These are phyloP conservation scores for Salix udensis DNA, from an alignment of 345 rosid species.

Conservation along the genomic window DNA sequence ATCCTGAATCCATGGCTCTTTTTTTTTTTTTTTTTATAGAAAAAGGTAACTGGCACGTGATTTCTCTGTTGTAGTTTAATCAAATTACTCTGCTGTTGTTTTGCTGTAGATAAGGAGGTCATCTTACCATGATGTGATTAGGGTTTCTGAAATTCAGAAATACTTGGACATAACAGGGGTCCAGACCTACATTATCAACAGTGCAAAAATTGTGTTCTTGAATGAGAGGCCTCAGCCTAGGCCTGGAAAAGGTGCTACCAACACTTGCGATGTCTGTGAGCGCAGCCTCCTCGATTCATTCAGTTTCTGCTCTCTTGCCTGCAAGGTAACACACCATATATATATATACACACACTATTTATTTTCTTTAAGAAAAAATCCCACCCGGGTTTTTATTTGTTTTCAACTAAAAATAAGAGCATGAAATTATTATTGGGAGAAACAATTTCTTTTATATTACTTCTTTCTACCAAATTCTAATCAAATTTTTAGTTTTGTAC, in stretches of 20 bases:
- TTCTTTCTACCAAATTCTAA: background rate
- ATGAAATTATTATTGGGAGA: too few relatives aligned
- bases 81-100: background rate
- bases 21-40: background rate
- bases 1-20: constrained; percentile 3
- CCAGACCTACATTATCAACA: constrained; percentile 94
- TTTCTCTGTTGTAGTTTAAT: background rate
- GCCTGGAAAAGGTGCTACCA: constrained; percentile 91
- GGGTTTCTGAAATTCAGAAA: constrained; percentile 88
- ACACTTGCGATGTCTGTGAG: constrained; percentile 87
- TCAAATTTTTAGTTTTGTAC: too few relatives aligned
- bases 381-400: too few relatives aligned
- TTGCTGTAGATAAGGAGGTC: constrained; percentile 83
- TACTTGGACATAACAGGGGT: constrained; percentile 80
- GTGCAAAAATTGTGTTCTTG: constrained; percentile 92
- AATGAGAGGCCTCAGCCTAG: constrained; percentile 97
- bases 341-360: too few relatives aligned
- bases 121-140: constrained; percentile 97
- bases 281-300: constrained; percentile 94
- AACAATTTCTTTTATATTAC: too few relatives aligned
- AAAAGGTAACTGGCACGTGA: background rate
- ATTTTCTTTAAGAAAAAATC: too few relatives aligned
- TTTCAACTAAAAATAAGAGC: too few relatives aligned
- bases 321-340: constrained; percentile 53
- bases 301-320: constrained; percentile 95